A percentile compares a stretch with the other conserved stretches of the same genome.
These are phyloP conservation scores for Lumnitzera racemosa DNA, from an alignment of 345 rosid genomes.

Conservation along the genomic window DNA sequence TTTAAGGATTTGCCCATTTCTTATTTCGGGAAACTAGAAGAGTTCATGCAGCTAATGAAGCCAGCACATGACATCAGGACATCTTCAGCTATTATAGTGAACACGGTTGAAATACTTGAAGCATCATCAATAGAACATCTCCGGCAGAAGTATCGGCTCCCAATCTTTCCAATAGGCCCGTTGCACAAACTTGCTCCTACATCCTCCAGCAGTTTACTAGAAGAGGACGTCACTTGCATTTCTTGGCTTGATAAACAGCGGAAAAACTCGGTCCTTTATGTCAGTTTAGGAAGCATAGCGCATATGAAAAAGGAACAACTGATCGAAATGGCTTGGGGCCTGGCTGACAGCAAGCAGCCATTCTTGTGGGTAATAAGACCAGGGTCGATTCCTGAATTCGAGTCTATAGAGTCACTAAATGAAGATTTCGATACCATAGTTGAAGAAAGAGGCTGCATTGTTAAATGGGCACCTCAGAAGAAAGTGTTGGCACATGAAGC, in stretches of 20 bases:
- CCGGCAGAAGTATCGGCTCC: slow-evolving; percentile 2
- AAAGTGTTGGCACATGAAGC: slow-evolving; percentile 32
- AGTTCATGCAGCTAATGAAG: slow-evolving; percentile 3
- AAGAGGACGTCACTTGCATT: slow-evolving; percentile 19
- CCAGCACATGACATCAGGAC: background rate
- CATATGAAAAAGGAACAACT: slow-evolving; percentile 10
- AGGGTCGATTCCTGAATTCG: background rate
- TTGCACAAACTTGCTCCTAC: slow-evolving; percentile 5
- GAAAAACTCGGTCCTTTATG: slow-evolving; percentile 15
- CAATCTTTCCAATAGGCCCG: slow-evolving; percentile 14
- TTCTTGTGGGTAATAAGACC: slow-evolving; percentile 25
- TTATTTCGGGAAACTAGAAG: slow-evolving; percentile 5
- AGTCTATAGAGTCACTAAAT: slow-evolving; percentile 3
- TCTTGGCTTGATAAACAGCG: slow-evolving; percentile 25
- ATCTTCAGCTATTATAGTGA: slow-evolving; percentile 5
- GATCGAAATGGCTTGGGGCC: slow-evolving; percentile 21
- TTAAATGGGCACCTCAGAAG: slow-evolving; percentile 45
- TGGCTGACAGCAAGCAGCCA: slow-evolving; percentile 20
- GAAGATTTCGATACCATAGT: slow-evolving; percentile 10
- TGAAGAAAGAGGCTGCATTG: slow-evolving; percentile 27
- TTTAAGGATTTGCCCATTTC: slow-evolving; percentile 21
- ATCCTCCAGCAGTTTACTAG: slow-evolving; percentile 12
- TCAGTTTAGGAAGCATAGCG: slow-evolving; percentile 24
- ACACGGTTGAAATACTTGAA: slow-evolving; percentile 14
- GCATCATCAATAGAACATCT: slow-evolving; percentile 6